A percentile compares a stretch with the other conserved stretches of the same genome.
These are phyloP conservation scores for Leccinellum luteum DNA, from an alignment of 768 basidiomycete genomes.

Conservation along the genomic window DNA sequence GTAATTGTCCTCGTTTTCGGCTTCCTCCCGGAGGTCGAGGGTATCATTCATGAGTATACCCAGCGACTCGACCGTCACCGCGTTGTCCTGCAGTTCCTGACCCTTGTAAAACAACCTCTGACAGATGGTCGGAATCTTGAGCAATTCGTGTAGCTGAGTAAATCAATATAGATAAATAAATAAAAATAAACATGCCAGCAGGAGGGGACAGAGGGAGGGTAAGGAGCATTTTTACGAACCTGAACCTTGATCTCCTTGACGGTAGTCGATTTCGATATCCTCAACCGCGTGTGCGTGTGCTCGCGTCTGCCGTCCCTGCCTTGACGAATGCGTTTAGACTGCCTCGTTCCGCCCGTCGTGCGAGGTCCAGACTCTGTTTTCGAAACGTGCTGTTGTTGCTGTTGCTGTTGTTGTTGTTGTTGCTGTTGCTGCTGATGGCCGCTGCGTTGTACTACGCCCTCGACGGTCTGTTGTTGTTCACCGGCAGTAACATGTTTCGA, in stretches of 20 bases:
- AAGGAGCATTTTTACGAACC: slow-evolving; percentile 39
- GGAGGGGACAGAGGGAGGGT: not conserved
- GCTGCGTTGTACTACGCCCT: slow-evolving; percentile 23
- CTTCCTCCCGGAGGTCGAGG: slow-evolving; percentile 63
- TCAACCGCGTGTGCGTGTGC: slow-evolving; percentile 48
- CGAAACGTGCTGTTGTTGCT: slow-evolving; percentile 10
- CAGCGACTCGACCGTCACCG: slow-evolving; percentile 48
- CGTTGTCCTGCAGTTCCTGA: slow-evolving; percentile 63
- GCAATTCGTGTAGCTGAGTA: slow-evolving; percentile 55
- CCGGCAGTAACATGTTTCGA: slow-evolving; percentile 30
- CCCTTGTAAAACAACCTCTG: slow-evolving; percentile 67
- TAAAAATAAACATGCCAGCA: not conserved
- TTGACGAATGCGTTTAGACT: slow-evolving; percentile 70
- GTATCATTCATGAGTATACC: slow-evolving; percentile 60
- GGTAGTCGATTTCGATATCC: slow-evolving; percentile 60
- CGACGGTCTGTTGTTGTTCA: slow-evolving; percentile 18
- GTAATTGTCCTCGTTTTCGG: slow-evolving; percentile 53
- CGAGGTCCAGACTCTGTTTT: slow-evolving; percentile 36
- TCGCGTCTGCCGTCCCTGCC: slow-evolving; percentile 47
- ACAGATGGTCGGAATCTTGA: slow-evolving; percentile 70
- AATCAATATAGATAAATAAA: not conserved
- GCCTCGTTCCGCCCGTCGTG: slow-evolving; percentile 46
- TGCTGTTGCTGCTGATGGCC: slow-evolving; percentile 11
- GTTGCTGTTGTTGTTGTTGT: not conserved
- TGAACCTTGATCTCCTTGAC: slow-evolving; percentile 78